Base-by-base conservation (phyloP, 768 basidiomycete genomes). In the Boletales sp. region DNA sequence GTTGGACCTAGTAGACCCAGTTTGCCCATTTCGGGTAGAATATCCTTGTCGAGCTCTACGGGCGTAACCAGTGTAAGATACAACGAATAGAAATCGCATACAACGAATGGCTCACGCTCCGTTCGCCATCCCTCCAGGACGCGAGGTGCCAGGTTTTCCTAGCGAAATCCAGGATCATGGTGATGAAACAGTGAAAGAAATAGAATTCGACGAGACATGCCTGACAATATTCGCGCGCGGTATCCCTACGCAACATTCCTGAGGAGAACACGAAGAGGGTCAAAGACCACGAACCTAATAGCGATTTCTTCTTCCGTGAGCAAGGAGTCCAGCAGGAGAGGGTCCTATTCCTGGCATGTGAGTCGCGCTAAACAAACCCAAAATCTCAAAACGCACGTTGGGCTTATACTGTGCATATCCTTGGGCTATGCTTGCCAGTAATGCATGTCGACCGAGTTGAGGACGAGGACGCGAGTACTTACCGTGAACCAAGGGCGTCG, bases 1-100 rank as follows among this genome's bases (percentile, higher is more conserved):
- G 94, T 98, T 2, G 94, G 85, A 0, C 95, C 95, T 2, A 98
- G 75, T 13, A 97, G 71, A 2, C 95, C 95, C 4, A 97, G 74
- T 53, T 84, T 80, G 5, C 95, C 95, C 94, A 97, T 96, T 66
- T 95, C 91, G 9, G 83, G 81, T 18, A 97, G 74, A 44, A 92
- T 83, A 7, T 75, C 71, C 51, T 75, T 76, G 68, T 94, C 78
- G 68, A 92, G 94, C 61, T 87, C 90, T 90, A 63, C 17, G 35
- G 17, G 51, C 18, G 10, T 21, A 15, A 32, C 37, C 35, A 42
- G 48, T 10, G 35, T 50, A 25, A 39, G 41, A 37, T 8, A 41
- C 14, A 7, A 36, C 30, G 7, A 2, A 34, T 6, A 32, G 2
- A 17, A 38, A n/a, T 31, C 2, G 18, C 10, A 31, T 18, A 25